These are phyloP conservation scores for Cladophialophora chaetospira DNA, from an alignment of 2,329 filamentous ascomycete genomes.

Conservation along the genomic window DNA sequence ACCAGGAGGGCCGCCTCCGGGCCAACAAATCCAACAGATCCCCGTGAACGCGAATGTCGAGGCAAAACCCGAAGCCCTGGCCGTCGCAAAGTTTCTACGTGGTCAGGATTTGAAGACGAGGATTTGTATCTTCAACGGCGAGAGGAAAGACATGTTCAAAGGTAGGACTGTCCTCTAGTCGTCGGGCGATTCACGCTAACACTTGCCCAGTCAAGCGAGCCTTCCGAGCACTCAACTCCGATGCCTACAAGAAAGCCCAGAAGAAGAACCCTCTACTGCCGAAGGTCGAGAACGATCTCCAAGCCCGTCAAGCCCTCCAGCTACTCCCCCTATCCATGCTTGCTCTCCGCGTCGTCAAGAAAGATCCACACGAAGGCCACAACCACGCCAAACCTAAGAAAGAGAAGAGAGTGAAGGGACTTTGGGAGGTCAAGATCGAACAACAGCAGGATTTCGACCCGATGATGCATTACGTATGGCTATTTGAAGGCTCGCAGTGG, in stretches of 20 bases:
- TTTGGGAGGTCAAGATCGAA: slow-evolving; percentile 94
- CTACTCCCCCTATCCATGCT: slow-evolving; percentile 91
- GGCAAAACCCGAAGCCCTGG: slow-evolving; percentile 84
- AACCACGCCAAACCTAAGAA: slow-evolving; percentile 68
- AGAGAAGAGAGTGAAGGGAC: slow-evolving; percentile 87
- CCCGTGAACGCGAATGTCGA: slow-evolving; percentile 57
- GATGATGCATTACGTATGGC: slow-evolving; percentile 90
- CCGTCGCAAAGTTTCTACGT: slow-evolving; percentile 84
- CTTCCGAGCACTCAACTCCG: slow-evolving; percentile 83
- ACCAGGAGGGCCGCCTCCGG: slow-evolving; percentile 34
- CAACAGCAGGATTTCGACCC: slow-evolving; percentile 78
- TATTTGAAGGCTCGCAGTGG: slow-evolving; percentile 91
- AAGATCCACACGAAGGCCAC: slow-evolving; percentile 75
- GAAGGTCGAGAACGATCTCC: slow-evolving; percentile 80
- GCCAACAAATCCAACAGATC: slow-evolving; percentile 49
- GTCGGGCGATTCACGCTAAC: not conserved
- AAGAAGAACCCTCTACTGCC: slow-evolving; percentile 82
- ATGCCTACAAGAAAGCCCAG: slow-evolving; percentile 81
- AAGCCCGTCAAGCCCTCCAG: slow-evolving; percentile 92
- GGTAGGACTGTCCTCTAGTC: slow-evolving; percentile 56
- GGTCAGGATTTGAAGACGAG: slow-evolving; percentile 82
- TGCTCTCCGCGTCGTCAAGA: slow-evolving; percentile 83
- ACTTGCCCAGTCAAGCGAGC: slow-evolving; percentile 79
- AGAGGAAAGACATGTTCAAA: slow-evolving; percentile 97
- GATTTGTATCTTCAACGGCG: slow-evolving; percentile 91